phyloP scores from a whole-genome alignment of 2,329 filamentous ascomycete genomes.

The Alternaria sp. region DNA sequence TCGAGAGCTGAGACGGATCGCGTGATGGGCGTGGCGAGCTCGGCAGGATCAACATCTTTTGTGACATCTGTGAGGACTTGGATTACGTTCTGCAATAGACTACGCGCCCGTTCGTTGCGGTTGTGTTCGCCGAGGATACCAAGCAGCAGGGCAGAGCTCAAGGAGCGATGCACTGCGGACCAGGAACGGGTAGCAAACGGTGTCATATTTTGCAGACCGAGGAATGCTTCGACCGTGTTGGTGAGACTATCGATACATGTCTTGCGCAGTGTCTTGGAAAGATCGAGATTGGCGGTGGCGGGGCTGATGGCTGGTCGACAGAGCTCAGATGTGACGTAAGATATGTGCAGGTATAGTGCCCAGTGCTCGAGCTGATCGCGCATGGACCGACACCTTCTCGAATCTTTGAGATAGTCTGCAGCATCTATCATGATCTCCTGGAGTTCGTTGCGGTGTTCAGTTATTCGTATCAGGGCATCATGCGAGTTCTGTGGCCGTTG shows the following conservation, averaged over 20 bases:
- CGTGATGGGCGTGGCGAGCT: slow-evolving; percentile 56
- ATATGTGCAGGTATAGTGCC: slow-evolving; percentile 66
- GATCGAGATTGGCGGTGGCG: slow-evolving; percentile 51
- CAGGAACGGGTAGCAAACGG: slow-evolving; percentile 53
- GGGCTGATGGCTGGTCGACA: slow-evolving; percentile 66
- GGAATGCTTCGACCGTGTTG: slow-evolving; percentile 65
- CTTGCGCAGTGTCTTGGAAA: slow-evolving; percentile 57
- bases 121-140: slow-evolving; percentile 54
- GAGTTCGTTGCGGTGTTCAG: slow-evolving; percentile 63
- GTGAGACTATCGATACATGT: slow-evolving; percentile 63
- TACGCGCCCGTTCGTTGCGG: slow-evolving; percentile 54
- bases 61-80: slow-evolving; percentile 55
- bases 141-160: slow-evolving; percentile 53
- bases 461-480: slow-evolving; percentile 61
- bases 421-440: slow-evolving; percentile 64
- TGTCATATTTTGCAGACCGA: slow-evolving; percentile 62
- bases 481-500: slow-evolving; percentile 61
- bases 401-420: slow-evolving; percentile 63
- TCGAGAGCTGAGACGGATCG: slow-evolving; percentile 55
- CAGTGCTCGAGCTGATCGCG: slow-evolving; percentile 65
- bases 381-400: slow-evolving; percentile 54
- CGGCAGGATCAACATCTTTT: slow-evolving; percentile 54
- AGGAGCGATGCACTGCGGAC: slow-evolving; percentile 52
- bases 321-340: slow-evolving; percentile 67
- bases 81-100: slow-evolving; percentile 55